Evolutionary conservation across 371 early-diverging fungal genomes (phyloP), one percentile per base, ranked within the genome.

Genomic region (Mucor indicus): DNA sequence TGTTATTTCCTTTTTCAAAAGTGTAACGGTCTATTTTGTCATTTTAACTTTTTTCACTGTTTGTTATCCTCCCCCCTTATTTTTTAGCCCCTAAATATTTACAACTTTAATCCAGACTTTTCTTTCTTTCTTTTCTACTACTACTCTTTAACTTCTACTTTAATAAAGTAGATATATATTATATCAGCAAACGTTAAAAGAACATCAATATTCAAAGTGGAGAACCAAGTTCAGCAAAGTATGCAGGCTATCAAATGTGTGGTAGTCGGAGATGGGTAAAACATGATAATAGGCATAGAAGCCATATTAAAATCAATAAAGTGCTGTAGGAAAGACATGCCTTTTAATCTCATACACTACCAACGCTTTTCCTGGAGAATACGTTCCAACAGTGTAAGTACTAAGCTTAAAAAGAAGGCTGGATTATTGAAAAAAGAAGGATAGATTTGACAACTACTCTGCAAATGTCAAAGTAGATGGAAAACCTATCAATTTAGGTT

Each of bases 171-270:
- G 19, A 11, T 39, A 32, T 39, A 27, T 23, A 17, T 25, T 12
- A 13, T n/a, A n/a, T n/a, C n/a, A n/a, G n/a, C n/a, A n/a, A n/a
- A n/a, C n/a, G n/a, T n/a, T n/a, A n/a, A n/a, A n/a, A n/a, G n/a
- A n/a, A n/a, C n/a, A n/a, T n/a, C n/a, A n/a, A n/a, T 10, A 38
- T 37, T 16, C 20, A 53, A 53, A 53, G 45, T 55, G 55, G 49
- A 49, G 24, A 49, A 44, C 33, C 55, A 48, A 44, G 35, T 16
- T 20, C 43, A 42, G 44, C 55, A 42, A 15, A 55, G 49, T 32
- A 95, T 96, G 94, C 97, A 96, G 77, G 91, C 95, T 62, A 94
- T 95, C 77, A 95, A 96, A 77, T 96, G 97, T 87, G 96, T 96
- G 48, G 97, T 96, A 36, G 95, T 95, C 55, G 96, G 97, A 50